A percentile compares a stretch with the other conserved stretches of the same genome.
Conservation (phyloP, 768 basidiomycete species). For the Trametes sanguinea region DNA sequence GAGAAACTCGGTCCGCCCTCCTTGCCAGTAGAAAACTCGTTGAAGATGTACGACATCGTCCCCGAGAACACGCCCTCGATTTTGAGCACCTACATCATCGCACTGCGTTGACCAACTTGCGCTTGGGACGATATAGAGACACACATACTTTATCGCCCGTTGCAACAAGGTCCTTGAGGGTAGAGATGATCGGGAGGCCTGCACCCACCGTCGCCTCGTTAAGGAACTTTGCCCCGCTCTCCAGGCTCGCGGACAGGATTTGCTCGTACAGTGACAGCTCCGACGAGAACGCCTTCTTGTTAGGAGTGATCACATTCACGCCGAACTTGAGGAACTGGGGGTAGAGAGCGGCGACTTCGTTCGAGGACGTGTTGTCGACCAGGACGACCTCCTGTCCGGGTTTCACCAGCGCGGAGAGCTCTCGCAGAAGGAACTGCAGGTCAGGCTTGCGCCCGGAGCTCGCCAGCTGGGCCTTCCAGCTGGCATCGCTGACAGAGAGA, state of each 20-base stretch:
- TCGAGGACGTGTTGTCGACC: constrained; percentile 92
- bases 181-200: constrained; percentile 88
- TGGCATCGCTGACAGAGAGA: constrained; percentile 42
- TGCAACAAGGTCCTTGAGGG: constrained; percentile 86
- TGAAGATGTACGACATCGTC: constrained; percentile 99
- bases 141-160: constrained; percentile 85
- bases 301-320: constrained; percentile 90
- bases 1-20: constrained; percentile 79
- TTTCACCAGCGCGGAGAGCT: constrained; percentile 48
- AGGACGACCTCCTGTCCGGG: constrained; percentile 60
- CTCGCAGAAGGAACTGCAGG: constrained; percentile 41
- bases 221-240: constrained; percentile 66
- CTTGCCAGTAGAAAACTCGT: constrained; percentile 80
- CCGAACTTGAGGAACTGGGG: constrained; percentile 78
- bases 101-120: not conserved
- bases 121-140: not conserved
- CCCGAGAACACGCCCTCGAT: constrained; percentile 98
- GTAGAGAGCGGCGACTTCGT: constrained; percentile 78
- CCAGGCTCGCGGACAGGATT: constrained; percentile 61
- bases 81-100: constrained; percentile 43
- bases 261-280: constrained; percentile 63
- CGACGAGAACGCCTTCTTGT: constrained; percentile 95
- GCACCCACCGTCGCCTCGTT: constrained; percentile 96
- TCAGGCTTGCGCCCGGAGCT: constrained; percentile 47
- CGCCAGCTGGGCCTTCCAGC: constrained; percentile 51